Conservation (phyloP, 192 early-diverging fungal genomes). For the Pilaira anomala region DNA sequence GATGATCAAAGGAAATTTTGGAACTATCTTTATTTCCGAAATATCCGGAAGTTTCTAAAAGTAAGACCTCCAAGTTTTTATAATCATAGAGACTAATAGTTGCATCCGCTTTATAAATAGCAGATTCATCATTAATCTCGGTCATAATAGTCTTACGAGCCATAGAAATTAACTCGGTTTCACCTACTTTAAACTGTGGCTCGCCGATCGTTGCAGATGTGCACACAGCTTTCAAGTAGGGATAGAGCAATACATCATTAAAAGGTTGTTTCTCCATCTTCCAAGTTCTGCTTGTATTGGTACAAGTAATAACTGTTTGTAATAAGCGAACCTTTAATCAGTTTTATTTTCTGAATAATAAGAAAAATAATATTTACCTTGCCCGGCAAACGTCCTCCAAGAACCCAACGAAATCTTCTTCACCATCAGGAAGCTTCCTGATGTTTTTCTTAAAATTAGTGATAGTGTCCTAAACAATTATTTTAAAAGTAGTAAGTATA, state of each 20-base stretch:
- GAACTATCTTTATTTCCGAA: not conserved
- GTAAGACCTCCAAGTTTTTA: conserved; percentile 5
- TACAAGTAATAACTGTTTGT: not conserved
- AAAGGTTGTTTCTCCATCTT: not conserved
- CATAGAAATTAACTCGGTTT: not conserved
- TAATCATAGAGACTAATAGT: not conserved
- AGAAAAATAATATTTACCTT: no score
- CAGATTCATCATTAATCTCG: not conserved
- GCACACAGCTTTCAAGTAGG: not conserved
- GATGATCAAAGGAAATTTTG: conserved; percentile 3
- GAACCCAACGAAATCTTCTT: no score
- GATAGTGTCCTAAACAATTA: no score
- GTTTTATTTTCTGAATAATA: no score
- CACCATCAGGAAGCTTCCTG: no score
- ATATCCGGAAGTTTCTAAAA: not conserved
- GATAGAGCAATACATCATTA: not conserved
- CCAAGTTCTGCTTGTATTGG: not conserved
- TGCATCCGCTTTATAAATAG: not conserved
- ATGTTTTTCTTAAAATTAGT: no score
- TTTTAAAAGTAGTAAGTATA: no score
- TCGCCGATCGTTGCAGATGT: not conserved
- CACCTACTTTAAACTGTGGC: not conserved
- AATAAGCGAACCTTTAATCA: no score
- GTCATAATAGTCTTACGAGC: not conserved
- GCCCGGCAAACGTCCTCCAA: no score